Base-by-base conservation (phyloP, 192 early-diverging fungal genomes). In the Cetraspora pellucida region DNA sequence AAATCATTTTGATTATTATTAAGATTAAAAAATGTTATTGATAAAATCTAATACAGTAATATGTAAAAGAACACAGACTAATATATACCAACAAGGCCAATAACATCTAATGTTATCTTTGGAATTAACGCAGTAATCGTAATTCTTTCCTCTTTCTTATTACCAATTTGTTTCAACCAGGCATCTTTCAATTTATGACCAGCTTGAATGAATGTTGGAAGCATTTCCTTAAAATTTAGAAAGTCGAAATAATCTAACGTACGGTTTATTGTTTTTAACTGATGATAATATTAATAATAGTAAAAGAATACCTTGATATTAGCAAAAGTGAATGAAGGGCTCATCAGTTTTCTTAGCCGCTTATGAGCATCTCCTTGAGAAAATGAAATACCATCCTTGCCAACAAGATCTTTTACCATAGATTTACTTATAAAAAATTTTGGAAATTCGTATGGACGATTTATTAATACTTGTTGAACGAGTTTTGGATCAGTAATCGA, bases 261-360 rank as follows among this genome's bases (percentile, higher is more conserved):
- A 47, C 10, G 46, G 23, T 45, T 21, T 28, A 23, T 45, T 65
- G 0, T n/a, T 11, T 16, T 43, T 65, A 23, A 25, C 21, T 44
- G 43, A n/a, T n/a, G n/a, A n/a, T n/a, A n/a, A n/a, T n/a, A n/a
- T n/a, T n/a, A n/a, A n/a, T n/a, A n/a, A n/a, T n/a, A n/a, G 16
- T n/a, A n/a, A n/a, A n/a, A n/a, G 86, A n/a, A 81, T 9, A 70
- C 75, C n/a, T n/a, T n/a, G n/a, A n/a, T n/a, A n/a, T n/a, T n/a
- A n/a, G n/a, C n/a, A n/a, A n/a, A n/a, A n/a, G 74, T 73, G 49
- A 90, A 90, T 13, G 86, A 83, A 9, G 88, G 88, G 64, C 86
- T 87, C 13, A 90, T 58, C 83, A 88, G 81, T 67, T 87, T 88
- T 44, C 88, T 81, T 63, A 89, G 88, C 37, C 75, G 75, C 50